Evolutionary conservation across 371 early-diverging fungal species (phyloP).

Genomic region (Actinomortierella ambigua): DNA sequence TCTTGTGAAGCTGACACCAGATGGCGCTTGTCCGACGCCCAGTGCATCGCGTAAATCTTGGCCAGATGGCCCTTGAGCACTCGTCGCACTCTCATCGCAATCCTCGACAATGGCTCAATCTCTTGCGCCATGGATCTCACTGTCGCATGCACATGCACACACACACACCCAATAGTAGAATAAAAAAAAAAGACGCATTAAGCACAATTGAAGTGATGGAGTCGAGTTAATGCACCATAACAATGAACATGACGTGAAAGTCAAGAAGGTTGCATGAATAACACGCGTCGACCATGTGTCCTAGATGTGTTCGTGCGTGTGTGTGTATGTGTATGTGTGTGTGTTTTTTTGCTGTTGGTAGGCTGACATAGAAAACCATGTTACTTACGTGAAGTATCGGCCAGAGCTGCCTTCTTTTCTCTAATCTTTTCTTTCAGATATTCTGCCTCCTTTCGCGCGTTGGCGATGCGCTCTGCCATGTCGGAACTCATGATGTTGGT

Average conservation of each 20-base stretch:
- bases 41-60: slow-evolving; percentile 99
- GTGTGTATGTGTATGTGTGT: too few relatives aligned
- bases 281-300: too few relatives aligned
- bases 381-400: slow-evolving; percentile 91
- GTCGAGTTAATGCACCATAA: too few relatives aligned
- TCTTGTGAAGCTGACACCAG: slow-evolving; percentile 98
- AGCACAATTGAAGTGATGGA: too few relatives aligned
- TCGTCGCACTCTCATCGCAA: slow-evolving; percentile 93
- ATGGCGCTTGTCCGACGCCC: slow-evolving; percentile 94
- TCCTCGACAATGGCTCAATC: slow-evolving; percentile 81
- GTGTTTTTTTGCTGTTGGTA: too few relatives aligned
- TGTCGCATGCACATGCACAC: slow-evolving; percentile 14
- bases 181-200: too few relatives aligned
- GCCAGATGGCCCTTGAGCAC: slow-evolving; percentile 98
- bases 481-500: slow-evolving; percentile 65
- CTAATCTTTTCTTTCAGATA: slow-evolving; percentile 94
- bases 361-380: not conserved
- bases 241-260: too few relatives aligned
- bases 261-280: too few relatives aligned
- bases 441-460: slow-evolving; percentile 94
- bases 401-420: slow-evolving; percentile 89
- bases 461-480: slow-evolving; percentile 89
- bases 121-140: slow-evolving; percentile 59
- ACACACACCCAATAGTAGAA: too few relatives aligned
- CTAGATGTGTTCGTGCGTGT: too few relatives aligned